Evolutionary conservation across 2,329 filamentous ascomycete species (phyloP).

Genomic region (Aspergillus luchuensis): DNA sequence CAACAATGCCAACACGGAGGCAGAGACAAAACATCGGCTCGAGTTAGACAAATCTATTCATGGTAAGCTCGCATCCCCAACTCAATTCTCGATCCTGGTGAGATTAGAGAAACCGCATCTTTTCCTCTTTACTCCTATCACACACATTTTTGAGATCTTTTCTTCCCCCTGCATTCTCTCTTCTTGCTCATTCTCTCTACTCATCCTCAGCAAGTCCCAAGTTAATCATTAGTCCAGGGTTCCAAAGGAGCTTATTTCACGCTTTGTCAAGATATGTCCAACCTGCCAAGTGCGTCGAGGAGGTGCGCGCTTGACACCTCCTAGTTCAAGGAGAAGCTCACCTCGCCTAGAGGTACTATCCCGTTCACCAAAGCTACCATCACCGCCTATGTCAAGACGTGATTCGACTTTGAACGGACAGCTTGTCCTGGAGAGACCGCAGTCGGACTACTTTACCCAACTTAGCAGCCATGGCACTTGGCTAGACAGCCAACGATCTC

Average conservation of each 20-base stretch:
- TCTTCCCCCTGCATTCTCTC: too few relatives aligned
- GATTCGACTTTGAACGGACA: conserved; percentile 38
- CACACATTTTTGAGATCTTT: too few relatives aligned
- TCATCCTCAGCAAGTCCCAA: not conserved
- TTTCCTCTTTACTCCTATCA: too few relatives aligned
- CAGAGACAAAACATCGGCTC: conserved; percentile 56
- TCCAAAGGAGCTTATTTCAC: conserved; percentile 54
- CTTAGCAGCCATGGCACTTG: conserved; percentile 31
- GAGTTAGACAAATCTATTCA: conserved; percentile 53
- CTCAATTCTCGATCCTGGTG: not conserved
- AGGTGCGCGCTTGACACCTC: conserved; percentile 44
- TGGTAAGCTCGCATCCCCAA: conserved; percentile 41
- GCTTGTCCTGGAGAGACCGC: conserved; percentile 28
- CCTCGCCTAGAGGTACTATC: conserved; percentile 37
- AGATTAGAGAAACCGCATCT: too few relatives aligned
- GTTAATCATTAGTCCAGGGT: conserved; percentile 40
- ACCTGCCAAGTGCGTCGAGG: conserved; percentile 52
- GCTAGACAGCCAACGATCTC: conserved; percentile 30
- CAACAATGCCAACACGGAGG: conserved; percentile 55
- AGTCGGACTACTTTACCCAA: conserved; percentile 34
- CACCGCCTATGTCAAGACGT: conserved; percentile 39
- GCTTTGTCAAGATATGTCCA: conserved; percentile 54
- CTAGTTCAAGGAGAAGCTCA: conserved; percentile 43
- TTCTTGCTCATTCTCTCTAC: not conserved
- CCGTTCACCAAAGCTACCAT: conserved; percentile 40